A percentile compares a stretch with the other conserved stretches of the same genome.
Conservation (phyloP, 495 filamentous ascomycete genomes). For the Talaromyces stipitatus region DNA sequence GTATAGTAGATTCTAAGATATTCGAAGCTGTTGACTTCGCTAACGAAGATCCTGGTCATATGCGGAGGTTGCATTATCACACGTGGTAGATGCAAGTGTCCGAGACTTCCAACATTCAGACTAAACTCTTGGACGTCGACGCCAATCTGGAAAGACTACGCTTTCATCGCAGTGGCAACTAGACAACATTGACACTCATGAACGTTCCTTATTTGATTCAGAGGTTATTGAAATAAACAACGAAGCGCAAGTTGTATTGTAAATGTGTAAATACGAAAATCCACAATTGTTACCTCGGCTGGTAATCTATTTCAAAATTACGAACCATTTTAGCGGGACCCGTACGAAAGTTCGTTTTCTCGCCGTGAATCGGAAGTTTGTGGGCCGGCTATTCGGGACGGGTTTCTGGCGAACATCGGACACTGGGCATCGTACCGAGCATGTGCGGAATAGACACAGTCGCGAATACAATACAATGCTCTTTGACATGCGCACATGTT, state of each 20-base stretch:
- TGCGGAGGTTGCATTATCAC: too few relatives aligned
- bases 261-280: not conserved
- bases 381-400: slow-evolving; percentile 1
- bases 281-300: slow-evolving; percentile 4
- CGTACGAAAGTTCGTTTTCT: not conserved
- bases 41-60: too few relatives aligned
- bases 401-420: slow-evolving; percentile 7
- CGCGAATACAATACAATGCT: not conserved
- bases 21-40: too few relatives aligned
- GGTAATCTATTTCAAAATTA: slow-evolving; percentile 1
- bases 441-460: not conserved
- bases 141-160: too few relatives aligned
- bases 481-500: not conserved
- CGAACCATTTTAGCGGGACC: not conserved
- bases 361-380: slow-evolving; percentile 7
- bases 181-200: too few relatives aligned
- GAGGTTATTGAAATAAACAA: too few relatives aligned
- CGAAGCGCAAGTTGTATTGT: not conserved
- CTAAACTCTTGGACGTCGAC: too few relatives aligned
- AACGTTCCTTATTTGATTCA: not conserved
- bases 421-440: not conserved
- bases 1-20: too few relatives aligned
- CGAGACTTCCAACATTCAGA: too few relatives aligned
- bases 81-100: too few relatives aligned
- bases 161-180: too few relatives aligned